Percentiles rank a stretch among this genome's conserved stretches.
Evolutionary conservation across 2,329 filamentous ascomycete species (phyloP).

Genomic region (Macrophomina tecta): DNA sequence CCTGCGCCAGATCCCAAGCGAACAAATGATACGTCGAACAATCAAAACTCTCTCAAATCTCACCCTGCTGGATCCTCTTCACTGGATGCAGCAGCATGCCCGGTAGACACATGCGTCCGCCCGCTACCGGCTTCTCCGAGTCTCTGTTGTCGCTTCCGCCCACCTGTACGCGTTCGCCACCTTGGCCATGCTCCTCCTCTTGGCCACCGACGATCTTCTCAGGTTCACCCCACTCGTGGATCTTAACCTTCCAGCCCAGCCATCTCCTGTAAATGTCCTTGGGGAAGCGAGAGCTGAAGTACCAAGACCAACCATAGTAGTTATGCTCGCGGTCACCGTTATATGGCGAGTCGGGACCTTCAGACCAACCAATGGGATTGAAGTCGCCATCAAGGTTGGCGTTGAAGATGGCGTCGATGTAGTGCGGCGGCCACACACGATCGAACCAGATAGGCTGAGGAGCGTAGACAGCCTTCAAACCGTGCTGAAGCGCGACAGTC

Average conservation of each 20-base stretch:
- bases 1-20: neutral
- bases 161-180: conserved; percentile 55
- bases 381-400: conserved; percentile 68
- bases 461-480: conserved; percentile 88
- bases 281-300: conserved; percentile 85
- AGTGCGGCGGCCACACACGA: conserved; percentile 80
- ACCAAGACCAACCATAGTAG: conserved; percentile 86
- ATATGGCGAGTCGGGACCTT: conserved; percentile 50
- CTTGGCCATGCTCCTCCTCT: conserved; percentile 45
- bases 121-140: conserved; percentile 21
- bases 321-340: conserved; percentile 81
- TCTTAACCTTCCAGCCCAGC: conserved; percentile 81
- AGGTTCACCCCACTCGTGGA: conserved; percentile 78
- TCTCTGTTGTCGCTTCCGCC: conserved; percentile 28
- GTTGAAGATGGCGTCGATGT: conserved; percentile 81
- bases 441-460: conserved; percentile 90
- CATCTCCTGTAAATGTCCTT: conserved; percentile 83
- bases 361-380: conserved; percentile 59
- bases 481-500: conserved; percentile 86
- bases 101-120: conserved; percentile 85
- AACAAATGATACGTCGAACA: conserved; percentile 12
- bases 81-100: conserved; percentile 90
- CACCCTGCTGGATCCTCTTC: conserved; percentile 61
- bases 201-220: conserved; percentile 61
- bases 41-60: conserved; percentile 25